Evolutionary conservation across 2,329 filamentous ascomycete species (phyloP), one percentile per base, ranked within the genome.

Genomic region (Diaporthe vexans): DNA sequence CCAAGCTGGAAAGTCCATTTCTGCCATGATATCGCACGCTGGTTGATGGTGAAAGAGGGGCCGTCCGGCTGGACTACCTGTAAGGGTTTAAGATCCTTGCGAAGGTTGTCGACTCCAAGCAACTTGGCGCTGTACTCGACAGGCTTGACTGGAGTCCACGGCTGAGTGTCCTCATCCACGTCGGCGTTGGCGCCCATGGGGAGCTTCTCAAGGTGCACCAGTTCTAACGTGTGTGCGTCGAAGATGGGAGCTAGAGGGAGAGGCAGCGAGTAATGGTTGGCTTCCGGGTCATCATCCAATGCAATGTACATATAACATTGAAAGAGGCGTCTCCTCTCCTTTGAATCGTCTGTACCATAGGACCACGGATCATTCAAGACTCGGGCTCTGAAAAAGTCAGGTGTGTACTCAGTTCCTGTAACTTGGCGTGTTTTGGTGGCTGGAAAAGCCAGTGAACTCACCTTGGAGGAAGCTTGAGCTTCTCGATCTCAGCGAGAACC

Each of bases 401-500:
- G 8, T n/a, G 33, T 19, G 8, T 33, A 8, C 4, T 57, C 9
- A 35, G 26, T 10, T 29, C 2, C 1, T 35, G 4, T 57, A 17
- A 33, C 54, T 33, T 57, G 54, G 8, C 29, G 17, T 8, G 21
- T 35, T 5, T 48, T 21, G 17, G 5, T 15, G 17, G 1, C 40
- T 15, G 21, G 9, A 4, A 17, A 17, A 19, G 29, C 29, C 54
- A 57, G 29, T 10, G 33, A 21, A 57, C 54, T 35, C 29, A 35
- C 54, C 54, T 29, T 33, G 54, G 54, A 57, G 54, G 54, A 57
- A 57, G 54, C 29, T 33, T 57, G 54, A 57, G 54, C 54, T 57
- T 57, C 54, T 57, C 17, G 19, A 58, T 35, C 56, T 58, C 56
- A 19, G 56, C 56, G 19, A 58, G 29, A 10, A 58, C 56, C 19